Evolutionary conservation across 1,284 basidiomycete species (phyloP).

Genomic region (Laetiporus sulphureus): DNA sequence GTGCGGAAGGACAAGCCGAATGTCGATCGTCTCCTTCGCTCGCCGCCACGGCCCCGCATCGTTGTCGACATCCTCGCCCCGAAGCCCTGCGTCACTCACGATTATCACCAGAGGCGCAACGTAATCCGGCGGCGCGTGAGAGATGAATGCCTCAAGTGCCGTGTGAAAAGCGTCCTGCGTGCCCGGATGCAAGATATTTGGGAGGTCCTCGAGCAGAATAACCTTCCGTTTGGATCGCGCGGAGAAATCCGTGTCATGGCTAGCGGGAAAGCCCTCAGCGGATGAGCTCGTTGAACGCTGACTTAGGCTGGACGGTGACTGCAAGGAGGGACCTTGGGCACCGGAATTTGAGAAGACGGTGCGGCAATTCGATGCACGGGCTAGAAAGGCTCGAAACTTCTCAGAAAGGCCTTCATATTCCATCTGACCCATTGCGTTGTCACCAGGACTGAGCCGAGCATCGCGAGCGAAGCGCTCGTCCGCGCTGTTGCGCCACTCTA

Average conservation of each 20-base stretch:
- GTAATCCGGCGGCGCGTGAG: slow-evolving; percentile 24
- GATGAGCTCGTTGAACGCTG: slow-evolving; percentile 6
- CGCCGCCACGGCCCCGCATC: slow-evolving; percentile 40
- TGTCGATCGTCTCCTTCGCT: slow-evolving; percentile 54
- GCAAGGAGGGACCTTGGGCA: not conserved
- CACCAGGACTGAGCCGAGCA: slow-evolving; percentile 1
- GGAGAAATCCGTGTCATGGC: not conserved
- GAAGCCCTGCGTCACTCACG: slow-evolving; percentile 75
- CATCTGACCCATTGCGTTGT: slow-evolving; percentile 15
- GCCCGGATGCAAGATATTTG: slow-evolving; percentile 75
- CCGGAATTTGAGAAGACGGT: slow-evolving; percentile 41
- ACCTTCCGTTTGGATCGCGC: slow-evolving; percentile 37
- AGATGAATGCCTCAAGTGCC: slow-evolving; percentile 53
- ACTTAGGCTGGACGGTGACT: no score
- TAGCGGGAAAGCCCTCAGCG: slow-evolving; percentile 14
- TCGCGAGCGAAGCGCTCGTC: slow-evolving; percentile 32
- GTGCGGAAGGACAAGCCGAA: slow-evolving; percentile 60
- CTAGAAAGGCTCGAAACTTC: slow-evolving; percentile 77
- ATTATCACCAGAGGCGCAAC: slow-evolving; percentile 76
- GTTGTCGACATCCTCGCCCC: slow-evolving; percentile 60
- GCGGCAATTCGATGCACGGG: slow-evolving; percentile 62
- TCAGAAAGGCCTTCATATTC: slow-evolving; percentile 55
- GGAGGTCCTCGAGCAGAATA: slow-evolving; percentile 88
- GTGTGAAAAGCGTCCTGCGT: slow-evolving; percentile 77
- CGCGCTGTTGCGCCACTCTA: slow-evolving; percentile 79